Base-by-base conservation (phyloP, 352 stramenopile species). In the Phytophthora litchii region DNA sequence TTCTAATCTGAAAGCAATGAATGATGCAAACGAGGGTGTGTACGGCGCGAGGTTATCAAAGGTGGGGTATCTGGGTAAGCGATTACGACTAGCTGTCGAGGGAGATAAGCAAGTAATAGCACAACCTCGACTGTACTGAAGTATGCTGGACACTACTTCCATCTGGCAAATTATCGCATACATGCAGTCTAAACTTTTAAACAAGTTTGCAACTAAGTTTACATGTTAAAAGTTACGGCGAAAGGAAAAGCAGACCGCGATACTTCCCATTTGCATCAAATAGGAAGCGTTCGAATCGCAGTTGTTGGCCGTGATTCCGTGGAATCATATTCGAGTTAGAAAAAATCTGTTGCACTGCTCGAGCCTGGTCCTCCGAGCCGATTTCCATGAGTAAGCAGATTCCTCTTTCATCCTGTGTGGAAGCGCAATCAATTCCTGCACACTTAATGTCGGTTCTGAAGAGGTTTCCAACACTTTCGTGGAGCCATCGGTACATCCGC, bases 341-440 rank as follows among this genome's bases (percentile, higher is more conserved):
- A 52, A 90, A 90, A 29, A 90, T 56, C 16, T 55, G 37, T 8
- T 52, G 57, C 0, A 90, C 80, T 10, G 72, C 70, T 19, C 60
- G 38, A 3, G 80, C 83, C 27, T 92, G 83, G 4, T 44, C 41
- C 37, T 85, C 47, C 0, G 83, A 90, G 12, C 83, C 83, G 13
- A 89, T 74, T 47, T 92, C 83, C 35, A 90, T 23, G 13, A 90
- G 25, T 23, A 90, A 48, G 13, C 66, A 72, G 7, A 19, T 50
- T 50, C 17, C 0, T 3, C 4, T 29, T 23, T 14, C 2, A 25
- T 44, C 12, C 4, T 25, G 25, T 45, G 11, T 17, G 11, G 9
- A 16, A 10, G 16, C 2, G 6, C 14, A 16, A 19, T 38, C n/a
- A 7, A 34, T 17, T 32, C 3, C 34, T 35, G 36, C 16, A 32